These are phyloP conservation scores for Scleroderma citrinum DNA, from an alignment of 768 basidiomycete species.

Conservation along the genomic window DNA sequence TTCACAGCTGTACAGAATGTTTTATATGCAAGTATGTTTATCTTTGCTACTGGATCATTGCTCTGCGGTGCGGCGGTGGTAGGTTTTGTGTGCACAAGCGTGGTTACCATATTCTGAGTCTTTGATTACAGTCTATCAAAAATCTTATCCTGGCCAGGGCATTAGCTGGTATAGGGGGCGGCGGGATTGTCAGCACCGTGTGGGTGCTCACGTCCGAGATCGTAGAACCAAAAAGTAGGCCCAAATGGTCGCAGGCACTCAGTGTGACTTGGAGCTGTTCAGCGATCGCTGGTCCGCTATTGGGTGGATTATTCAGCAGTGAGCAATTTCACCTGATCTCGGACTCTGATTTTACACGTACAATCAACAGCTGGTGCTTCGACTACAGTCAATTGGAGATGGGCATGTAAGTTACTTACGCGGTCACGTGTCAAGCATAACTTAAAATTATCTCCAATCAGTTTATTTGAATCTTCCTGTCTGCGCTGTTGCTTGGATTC, in stretches of 20 bases:
- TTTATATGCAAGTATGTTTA: constrained; percentile 63
- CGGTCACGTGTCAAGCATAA: background rate
- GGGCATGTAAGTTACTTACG: constrained; percentile 61
- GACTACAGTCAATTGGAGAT: constrained; percentile 60
- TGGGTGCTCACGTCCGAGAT: constrained; percentile 87
- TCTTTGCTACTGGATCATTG: constrained; percentile 75
- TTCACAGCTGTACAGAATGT: constrained; percentile 41
- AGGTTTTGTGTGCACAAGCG: constrained; percentile 12
- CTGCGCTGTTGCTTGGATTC: constrained; percentile 51
- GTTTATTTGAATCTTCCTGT: constrained; percentile 83
- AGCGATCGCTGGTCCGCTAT: constrained; percentile 73
- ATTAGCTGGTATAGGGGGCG: constrained; percentile 75
- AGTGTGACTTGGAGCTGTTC: constrained; percentile 86
- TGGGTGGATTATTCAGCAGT: constrained; percentile 84
- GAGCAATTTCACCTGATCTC: constrained; percentile 21
- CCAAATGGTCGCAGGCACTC: constrained; percentile 81
- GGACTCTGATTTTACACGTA: constrained; percentile 14
- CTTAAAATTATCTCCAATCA: constrained; percentile 26
- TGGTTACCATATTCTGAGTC: constrained; percentile 14
- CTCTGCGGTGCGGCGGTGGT: constrained; percentile 75
- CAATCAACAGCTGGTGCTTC: constrained; percentile 24
- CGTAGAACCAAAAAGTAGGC: constrained; percentile 61
- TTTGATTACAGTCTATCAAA: constrained; percentile 30
- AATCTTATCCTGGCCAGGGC: constrained; percentile 66
- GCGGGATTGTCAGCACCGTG: constrained; percentile 79